Evolutionary conservation across 176 grass and related monocot species (phyloP).

Genomic region (Tuctoria greenei): DNA sequence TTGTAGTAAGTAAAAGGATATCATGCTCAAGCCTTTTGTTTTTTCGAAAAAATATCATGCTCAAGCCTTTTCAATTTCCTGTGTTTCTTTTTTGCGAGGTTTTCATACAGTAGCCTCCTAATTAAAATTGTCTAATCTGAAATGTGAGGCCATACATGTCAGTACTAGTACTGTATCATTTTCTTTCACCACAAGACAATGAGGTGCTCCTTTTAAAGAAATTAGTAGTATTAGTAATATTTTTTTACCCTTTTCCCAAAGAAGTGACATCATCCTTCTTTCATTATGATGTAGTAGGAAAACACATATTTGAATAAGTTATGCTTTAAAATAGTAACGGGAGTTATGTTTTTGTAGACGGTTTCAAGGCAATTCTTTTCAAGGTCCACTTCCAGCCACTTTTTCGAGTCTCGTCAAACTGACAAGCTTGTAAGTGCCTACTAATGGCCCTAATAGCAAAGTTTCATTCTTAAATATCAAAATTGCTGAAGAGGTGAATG

Average conservation of each 20-base stretch:
- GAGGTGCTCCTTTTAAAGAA: not conserved
- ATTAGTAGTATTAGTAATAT: slow-evolving; percentile 24
- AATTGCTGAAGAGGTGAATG: not conserved
- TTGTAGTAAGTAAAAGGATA: not conserved
- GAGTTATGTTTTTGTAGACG: slow-evolving; percentile 44
- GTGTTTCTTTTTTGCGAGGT: not conserved
- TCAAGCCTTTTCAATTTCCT: not conserved
- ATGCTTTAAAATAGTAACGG: not conserved
- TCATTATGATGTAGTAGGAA: not conserved
- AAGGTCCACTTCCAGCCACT: slow-evolving; percentile 71
- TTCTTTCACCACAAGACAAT: not conserved
- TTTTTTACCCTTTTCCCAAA: not conserved
- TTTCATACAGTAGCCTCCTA: not conserved
- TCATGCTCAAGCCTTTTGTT: too few relatives aligned
- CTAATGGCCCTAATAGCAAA: not conserved
- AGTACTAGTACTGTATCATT: not conserved
- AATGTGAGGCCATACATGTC: not conserved
- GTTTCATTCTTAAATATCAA: not conserved
- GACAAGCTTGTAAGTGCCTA: slow-evolving; percentile 57
- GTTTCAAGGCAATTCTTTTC: slow-evolving; percentile 85
- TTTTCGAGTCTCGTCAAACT: slow-evolving; percentile 60
- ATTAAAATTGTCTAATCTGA: not conserved
- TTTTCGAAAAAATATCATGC: too few relatives aligned
- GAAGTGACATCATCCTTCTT: not conserved
- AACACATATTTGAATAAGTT: slow-evolving; percentile 12